Evolutionary conservation across 108 stramenopile genomes (phyloP).

Genomic region (Skeletonema costatum): DNA sequence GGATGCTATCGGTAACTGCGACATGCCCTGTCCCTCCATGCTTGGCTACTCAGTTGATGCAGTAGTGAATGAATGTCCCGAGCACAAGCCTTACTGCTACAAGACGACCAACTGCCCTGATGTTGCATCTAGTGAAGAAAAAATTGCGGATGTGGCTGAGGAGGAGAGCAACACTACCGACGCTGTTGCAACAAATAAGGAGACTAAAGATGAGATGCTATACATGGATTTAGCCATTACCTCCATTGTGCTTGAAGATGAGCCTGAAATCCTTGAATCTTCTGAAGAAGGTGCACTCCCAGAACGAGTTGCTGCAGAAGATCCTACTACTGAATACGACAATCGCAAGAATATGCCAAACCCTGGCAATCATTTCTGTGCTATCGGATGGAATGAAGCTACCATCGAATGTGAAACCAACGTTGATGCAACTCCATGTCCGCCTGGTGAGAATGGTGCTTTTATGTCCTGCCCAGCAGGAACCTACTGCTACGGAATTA

Average conservation of each 20-base stretch:
- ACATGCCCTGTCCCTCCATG: slow-evolving; percentile 14
- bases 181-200: too few relatives aligned
- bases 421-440: slow-evolving; percentile 25
- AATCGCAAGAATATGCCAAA: not conserved
- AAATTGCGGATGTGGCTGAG: not conserved
- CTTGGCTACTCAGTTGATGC: slow-evolving; percentile 7
- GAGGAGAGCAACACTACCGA: not conserved
- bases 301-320: not conserved
- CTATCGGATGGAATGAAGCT: slow-evolving; percentile 26
- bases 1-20: slow-evolving; percentile 16
- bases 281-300: not conserved
- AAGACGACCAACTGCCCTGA: not conserved
- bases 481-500: slow-evolving; percentile 15
- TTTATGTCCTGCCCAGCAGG: slow-evolving; percentile 10
- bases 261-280: not conserved
- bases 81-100: slow-evolving; percentile 27
- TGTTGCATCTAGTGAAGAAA: not conserved
- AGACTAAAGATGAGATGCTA: not conserved
- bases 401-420: slow-evolving; percentile 27
- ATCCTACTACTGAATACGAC: not conserved
- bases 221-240: not conserved
- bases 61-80: slow-evolving; percentile 24
- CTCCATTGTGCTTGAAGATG: not conserved
- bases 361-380: slow-evolving; percentile 1
- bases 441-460: not conserved